A percentile compares a stretch with the other conserved stretches of the same genome.
Conservation (phyloP, 805 yeast genomes). For the Candida chilensis region DNA sequence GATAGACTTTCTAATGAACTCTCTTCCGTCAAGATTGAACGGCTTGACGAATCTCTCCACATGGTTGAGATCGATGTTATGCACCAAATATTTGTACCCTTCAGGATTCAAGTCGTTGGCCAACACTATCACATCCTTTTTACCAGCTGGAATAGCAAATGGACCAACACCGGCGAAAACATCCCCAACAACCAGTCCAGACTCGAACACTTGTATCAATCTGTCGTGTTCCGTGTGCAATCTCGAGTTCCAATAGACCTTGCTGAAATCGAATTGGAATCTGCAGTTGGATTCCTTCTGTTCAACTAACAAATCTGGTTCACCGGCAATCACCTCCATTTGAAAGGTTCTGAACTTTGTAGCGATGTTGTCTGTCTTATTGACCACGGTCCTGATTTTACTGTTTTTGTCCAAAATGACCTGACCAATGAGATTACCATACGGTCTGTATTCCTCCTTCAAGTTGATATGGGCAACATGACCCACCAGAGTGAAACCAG, state of each 20-base stretch:
- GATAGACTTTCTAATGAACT: conserved; percentile 60
- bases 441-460: conserved; percentile 78
- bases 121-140: conserved; percentile 66
- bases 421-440: conserved; percentile 74
- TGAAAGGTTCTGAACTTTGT: conserved; percentile 85
- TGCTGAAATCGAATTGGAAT: conserved; percentile 81
- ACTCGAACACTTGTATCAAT: conserved; percentile 49
- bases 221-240: conserved; percentile 90
- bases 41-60: conserved; percentile 50
- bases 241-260: conserved; percentile 97
- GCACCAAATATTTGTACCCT: conserved; percentile 59
- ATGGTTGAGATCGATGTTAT: conserved; percentile 59
- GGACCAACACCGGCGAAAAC: conserved; percentile 99
- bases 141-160: conserved; percentile 93
- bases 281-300: conserved; percentile 83
- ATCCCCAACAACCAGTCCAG: conserved; percentile 78
- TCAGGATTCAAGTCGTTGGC: conserved; percentile 94
- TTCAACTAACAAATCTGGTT: conserved; percentile 63
- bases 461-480: conserved; percentile 92
- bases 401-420: conserved; percentile 84
- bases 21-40: conserved; percentile 74
- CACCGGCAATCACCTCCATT: conserved; percentile 92
- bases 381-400: conserved; percentile 79
- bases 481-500: conserved; percentile 90
- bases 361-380: conserved; percentile 80